Evolutionary conservation across 2,329 filamentous ascomycete species (phyloP).

Genomic region (Esteya vermicola): DNA sequence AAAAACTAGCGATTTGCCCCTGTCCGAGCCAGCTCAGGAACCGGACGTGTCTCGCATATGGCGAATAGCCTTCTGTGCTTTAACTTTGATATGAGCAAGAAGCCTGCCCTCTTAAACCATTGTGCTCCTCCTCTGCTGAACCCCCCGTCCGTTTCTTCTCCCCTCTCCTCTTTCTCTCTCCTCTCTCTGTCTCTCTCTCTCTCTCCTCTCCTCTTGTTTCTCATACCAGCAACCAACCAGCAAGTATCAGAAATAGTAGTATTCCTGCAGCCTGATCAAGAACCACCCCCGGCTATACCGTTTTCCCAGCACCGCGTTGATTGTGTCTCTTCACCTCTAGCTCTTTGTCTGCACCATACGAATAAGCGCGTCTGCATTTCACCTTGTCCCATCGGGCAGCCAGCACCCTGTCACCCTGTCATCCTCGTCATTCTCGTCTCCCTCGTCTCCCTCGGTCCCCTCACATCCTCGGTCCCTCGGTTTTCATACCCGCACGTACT

Average conservation of each 20-base stretch:
- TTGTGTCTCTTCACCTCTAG: no score
- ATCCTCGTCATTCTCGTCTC: no score
- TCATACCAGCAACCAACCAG: background rate
- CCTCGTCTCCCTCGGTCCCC: no score
- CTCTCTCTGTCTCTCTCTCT: background rate
- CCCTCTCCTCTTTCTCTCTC: background rate
- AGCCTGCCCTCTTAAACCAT: slow-evolving; percentile 15
- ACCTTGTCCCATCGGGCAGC: no score
- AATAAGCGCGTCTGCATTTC: no score
- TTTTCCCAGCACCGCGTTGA: no score
- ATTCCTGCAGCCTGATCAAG: background rate
- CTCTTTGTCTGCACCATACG: no score
- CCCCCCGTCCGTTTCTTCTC: no score
- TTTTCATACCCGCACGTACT: no score
- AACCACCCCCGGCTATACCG: background rate
- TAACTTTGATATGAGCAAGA: slow-evolving; percentile 26
- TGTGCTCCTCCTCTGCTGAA: background rate
- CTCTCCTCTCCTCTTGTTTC: background rate
- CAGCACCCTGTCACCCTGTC: no score
- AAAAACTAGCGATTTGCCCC: slow-evolving; percentile 16
- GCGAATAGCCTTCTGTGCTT: slow-evolving; percentile 33
- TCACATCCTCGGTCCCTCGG: no score
- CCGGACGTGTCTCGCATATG: slow-evolving; percentile 33
- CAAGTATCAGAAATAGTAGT: background rate
- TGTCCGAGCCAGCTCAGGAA: slow-evolving; percentile 24